Evolutionary conservation across 2,329 filamentous ascomycete genomes (phyloP).

Genomic region (Allantophomopsis lycopodina): DNA sequence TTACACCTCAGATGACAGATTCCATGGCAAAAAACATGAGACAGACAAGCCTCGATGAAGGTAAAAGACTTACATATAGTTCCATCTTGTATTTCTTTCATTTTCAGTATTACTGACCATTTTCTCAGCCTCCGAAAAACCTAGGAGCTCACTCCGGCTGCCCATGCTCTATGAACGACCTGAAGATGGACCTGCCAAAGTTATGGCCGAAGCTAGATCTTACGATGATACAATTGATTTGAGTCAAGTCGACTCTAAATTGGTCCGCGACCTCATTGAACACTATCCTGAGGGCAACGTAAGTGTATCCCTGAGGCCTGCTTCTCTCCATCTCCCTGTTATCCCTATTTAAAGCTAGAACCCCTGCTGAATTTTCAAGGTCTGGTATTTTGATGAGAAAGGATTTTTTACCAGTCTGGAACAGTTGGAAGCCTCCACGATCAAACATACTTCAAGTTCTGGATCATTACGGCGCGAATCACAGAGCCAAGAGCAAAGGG

Average conservation of each 20-base stretch:
- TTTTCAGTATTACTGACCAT: too few species aligned
- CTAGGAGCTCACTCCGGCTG: too few species aligned
- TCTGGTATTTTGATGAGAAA: slow-evolving; percentile 16
- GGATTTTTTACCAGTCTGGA: slow-evolving; percentile 16
- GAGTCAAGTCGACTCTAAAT: slow-evolving; percentile 10
- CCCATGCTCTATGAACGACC: not conserved
- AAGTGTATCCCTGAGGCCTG: too few species aligned
- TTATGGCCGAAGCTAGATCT: slow-evolving; percentile 10
- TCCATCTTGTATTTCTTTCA: too few species aligned
- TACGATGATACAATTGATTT: slow-evolving; percentile 6
- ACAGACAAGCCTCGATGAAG: too few species aligned
- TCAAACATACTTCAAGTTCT: too few species aligned
- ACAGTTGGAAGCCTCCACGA: slow-evolving; percentile 5
- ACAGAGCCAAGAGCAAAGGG: slow-evolving; percentile 4
- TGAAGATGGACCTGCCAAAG: slow-evolving; percentile 9
- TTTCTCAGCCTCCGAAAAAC: too few species aligned
- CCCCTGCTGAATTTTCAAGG: not conserved
- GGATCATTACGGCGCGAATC: too few species aligned
- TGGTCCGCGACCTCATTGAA: slow-evolving; percentile 10
- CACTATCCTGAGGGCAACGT: slow-evolving; percentile 15
- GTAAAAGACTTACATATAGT: too few species aligned
- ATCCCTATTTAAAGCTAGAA: too few species aligned
- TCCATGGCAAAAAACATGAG: too few species aligned
- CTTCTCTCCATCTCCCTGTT: too few species aligned
- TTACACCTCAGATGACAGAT: not conserved